Conservation (phyloP, 768 basidiomycete species). For the Boletus coccyginus region DNA sequence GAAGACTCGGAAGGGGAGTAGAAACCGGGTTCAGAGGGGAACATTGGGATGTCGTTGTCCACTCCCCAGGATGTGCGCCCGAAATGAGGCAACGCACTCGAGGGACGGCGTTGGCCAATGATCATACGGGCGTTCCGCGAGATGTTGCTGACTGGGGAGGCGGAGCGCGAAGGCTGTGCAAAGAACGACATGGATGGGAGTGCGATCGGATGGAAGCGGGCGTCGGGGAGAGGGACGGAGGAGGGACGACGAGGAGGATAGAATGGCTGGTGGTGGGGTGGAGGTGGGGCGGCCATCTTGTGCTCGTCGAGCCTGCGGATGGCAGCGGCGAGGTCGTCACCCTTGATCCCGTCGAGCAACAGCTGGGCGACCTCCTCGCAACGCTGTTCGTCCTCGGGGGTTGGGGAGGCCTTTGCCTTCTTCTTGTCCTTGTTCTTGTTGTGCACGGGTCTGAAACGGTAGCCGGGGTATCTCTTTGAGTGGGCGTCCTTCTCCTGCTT, state of each 20-base stretch:
- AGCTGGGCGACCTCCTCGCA: slow-evolving; percentile 59
- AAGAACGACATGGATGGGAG: slow-evolving; percentile 46
- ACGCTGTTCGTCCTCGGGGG: slow-evolving; percentile 30
- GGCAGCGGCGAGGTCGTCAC: slow-evolving; percentile 61
- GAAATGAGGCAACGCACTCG: slow-evolving; percentile 42
- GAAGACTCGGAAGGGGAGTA: slow-evolving; percentile 15
- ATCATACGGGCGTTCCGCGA: slow-evolving; percentile 41
- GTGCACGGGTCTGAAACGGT: slow-evolving; percentile 44
- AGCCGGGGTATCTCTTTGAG: slow-evolving; percentile 66
- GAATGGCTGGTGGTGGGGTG: slow-evolving; percentile 13
- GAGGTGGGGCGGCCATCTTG: background rate
- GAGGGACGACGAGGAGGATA: slow-evolving; percentile 55
- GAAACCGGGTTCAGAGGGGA: slow-evolving; percentile 3
- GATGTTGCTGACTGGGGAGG: slow-evolving; percentile 45
- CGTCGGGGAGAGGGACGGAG: slow-evolving; percentile 57
- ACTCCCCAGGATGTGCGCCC: slow-evolving; percentile 29
- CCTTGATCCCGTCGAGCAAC: slow-evolving; percentile 67
- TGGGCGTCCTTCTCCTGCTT: slow-evolving; percentile 74
- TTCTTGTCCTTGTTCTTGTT: slow-evolving; percentile 48
- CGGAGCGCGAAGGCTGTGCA: slow-evolving; percentile 37
- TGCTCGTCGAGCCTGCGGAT: slow-evolving; percentile 49
- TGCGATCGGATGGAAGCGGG: slow-evolving; percentile 38
- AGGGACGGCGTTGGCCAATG: slow-evolving; percentile 48
- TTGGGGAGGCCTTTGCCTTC: slow-evolving; percentile 24
- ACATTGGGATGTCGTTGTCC: slow-evolving; percentile 26